phyloP scores from a whole-genome alignment of 73 alveolate species.

The Paramecium pentaurelia region DNA sequence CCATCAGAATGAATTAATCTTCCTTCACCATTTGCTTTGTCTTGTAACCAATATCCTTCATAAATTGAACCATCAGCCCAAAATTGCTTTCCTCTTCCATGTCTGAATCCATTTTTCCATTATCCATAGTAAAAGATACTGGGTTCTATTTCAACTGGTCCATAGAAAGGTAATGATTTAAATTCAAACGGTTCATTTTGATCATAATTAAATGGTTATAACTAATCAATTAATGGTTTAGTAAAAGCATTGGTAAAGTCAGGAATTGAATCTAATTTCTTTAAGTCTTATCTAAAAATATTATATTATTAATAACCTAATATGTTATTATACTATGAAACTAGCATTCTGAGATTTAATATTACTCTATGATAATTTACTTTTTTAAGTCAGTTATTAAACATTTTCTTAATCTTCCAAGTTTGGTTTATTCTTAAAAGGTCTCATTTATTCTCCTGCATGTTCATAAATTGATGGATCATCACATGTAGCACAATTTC shows the following conservation, averaged over 20 bases:
- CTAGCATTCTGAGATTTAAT: conserved; percentile 36
- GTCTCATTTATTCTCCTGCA: conserved; percentile 45
- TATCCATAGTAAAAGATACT: conserved; percentile 54
- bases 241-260: conserved; percentile 50
- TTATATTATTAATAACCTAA: not conserved
- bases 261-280: conserved; percentile 56
- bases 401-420: conserved; percentile 35
- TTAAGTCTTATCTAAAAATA: conserved; percentile 19
- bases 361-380: conserved; percentile 27
- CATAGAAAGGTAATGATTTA: conserved; percentile 36
- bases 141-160: conserved; percentile 59
- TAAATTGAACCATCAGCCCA: conserved; percentile 78
- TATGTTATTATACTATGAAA: conserved; percentile 22
- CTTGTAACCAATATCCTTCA: conserved; percentile 73
- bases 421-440: conserved; percentile 4
- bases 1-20: conserved; percentile 74
- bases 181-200: conserved; percentile 41
- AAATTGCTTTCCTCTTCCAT: conserved; percentile 73
- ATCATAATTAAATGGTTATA: conserved; percentile 52
- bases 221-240: conserved; percentile 25
- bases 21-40: conserved; percentile 73
- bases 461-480: conserved; percentile 52
- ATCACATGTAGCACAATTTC: conserved; percentile 63
- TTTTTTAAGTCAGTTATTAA: not conserved
- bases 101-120: conserved; percentile 64